Evolutionary conservation across 108 stramenopile species (phyloP).

Genomic region (Skeletonema marinoi): DNA sequence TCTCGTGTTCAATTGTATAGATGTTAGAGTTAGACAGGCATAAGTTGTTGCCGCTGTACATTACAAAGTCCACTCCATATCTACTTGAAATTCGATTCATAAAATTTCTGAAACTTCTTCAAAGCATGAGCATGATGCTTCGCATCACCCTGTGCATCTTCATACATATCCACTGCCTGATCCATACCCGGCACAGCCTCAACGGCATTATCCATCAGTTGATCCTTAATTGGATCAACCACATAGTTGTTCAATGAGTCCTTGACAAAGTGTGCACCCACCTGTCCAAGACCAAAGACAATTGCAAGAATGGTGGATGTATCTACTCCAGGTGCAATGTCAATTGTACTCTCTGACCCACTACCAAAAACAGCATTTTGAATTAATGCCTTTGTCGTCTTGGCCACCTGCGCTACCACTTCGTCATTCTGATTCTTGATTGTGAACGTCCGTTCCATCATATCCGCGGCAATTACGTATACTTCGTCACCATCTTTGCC

Average conservation of each 20-base stretch:
- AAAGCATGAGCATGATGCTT: background rate
- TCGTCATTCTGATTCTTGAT: slow-evolving; percentile 45
- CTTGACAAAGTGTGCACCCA: slow-evolving; percentile 42
- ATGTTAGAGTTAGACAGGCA: no score
- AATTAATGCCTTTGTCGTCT: slow-evolving; percentile 48
- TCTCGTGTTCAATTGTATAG: no score
- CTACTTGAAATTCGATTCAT: slow-evolving; percentile 12
- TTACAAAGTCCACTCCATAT: background rate
- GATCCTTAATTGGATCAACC: slow-evolving; percentile 44
- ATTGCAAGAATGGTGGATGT: slow-evolving; percentile 47
- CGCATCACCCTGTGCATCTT: slow-evolving; percentile 1
- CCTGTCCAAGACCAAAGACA: slow-evolving; percentile 43
- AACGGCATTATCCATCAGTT: slow-evolving; percentile 14
- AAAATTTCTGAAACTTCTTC: slow-evolving; percentile 6
- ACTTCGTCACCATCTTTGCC: slow-evolving; percentile 16
- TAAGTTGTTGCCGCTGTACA: no score
- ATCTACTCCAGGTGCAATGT: slow-evolving; percentile 53
- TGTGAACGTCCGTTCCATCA: slow-evolving; percentile 52
- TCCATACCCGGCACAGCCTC: slow-evolving; percentile 25
- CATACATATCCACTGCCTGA: slow-evolving; percentile 10
- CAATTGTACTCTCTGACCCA: slow-evolving; percentile 49
- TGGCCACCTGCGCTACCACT: slow-evolving; percentile 42
- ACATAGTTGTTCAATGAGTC: slow-evolving; percentile 40
- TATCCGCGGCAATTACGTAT: slow-evolving; percentile 38
- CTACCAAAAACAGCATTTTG: slow-evolving; percentile 48